Evolutionary conservation across 768 basidiomycete species (phyloP).

Genomic region (Postia placenta): DNA sequence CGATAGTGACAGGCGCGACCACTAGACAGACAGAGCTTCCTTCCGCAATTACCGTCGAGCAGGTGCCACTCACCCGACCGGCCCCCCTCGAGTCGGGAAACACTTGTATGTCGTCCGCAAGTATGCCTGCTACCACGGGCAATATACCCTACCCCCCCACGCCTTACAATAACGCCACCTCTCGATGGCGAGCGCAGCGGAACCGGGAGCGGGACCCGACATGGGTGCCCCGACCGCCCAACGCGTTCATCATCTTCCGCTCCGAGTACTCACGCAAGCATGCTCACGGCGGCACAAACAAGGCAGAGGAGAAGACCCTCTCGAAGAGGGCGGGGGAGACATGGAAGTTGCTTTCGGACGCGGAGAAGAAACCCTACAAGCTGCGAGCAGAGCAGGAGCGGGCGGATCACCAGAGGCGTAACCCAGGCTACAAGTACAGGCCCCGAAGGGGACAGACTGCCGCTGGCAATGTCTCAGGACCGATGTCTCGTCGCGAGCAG

Average conservation of each 20-base stretch:
- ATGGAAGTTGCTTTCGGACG: constrained; percentile 53
- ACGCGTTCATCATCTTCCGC: constrained; percentile 70
- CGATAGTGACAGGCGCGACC: too few species aligned
- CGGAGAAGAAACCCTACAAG: constrained; percentile 46
- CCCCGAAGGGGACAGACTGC: constrained; percentile 28
- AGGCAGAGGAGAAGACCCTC: constrained; percentile 43
- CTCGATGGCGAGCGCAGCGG: constrained; percentile 32
- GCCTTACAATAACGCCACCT: constrained; percentile 24
- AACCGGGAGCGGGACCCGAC: constrained; percentile 41
- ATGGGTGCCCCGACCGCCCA: constrained; percentile 65
- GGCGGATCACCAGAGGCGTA: constrained; percentile 43
- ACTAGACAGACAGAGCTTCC: background rate
- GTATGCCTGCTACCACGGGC: too few species aligned
- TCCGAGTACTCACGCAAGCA: constrained; percentile 52
- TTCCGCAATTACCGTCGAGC: background rate
- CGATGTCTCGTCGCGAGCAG: constrained; percentile 22
- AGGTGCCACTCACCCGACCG: background rate
- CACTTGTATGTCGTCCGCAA: too few species aligned
- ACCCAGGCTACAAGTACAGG: constrained; percentile 61
- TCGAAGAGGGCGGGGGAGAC: constrained; percentile 75
- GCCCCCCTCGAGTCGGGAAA: background rate
- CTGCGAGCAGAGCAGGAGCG: constrained; percentile 48
- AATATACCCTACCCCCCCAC: background rate
- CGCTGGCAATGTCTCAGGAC: constrained; percentile 9
- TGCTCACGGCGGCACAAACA: constrained; percentile 21